These are phyloP conservation scores for Schwanniomyces pseudopolymorphus DNA, from an alignment of 805 yeast genomes.

Conservation along the genomic window DNA sequence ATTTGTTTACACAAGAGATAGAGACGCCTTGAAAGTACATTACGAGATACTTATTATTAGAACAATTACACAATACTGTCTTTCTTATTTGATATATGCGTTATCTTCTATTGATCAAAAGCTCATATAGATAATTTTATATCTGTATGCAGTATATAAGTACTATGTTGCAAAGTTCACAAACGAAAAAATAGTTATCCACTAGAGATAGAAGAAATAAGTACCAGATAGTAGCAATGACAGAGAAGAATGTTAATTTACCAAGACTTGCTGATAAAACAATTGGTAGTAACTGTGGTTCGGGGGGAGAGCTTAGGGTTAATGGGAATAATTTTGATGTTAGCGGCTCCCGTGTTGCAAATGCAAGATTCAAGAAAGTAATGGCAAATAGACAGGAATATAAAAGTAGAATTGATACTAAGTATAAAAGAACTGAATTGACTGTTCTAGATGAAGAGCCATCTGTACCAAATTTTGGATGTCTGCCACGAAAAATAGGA, in stretches of 20 bases:
- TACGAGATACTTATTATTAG: neutral
- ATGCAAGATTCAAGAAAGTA: neutral
- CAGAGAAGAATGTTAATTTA: too few relatives aligned
- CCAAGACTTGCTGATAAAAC: too few relatives aligned
- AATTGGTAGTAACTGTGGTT: too few relatives aligned
- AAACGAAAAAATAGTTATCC: too few relatives aligned
- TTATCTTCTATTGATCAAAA: neutral
- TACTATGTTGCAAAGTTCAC: too few relatives aligned
- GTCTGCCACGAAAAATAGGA: slow-evolving; percentile 13
- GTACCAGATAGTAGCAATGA: neutral
- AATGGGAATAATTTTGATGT: neutral
- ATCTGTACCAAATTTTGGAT: neutral
- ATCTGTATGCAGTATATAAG: neutral
- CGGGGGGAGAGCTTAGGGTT: too few relatives aligned
- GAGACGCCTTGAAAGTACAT: neutral
- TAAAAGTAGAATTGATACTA: neutral
- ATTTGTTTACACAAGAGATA: neutral
- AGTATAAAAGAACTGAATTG: neutral
- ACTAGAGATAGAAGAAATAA: neutral
- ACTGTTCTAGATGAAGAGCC: neutral
- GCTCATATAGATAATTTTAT: neutral
- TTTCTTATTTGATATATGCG: neutral
- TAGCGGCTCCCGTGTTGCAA: neutral
- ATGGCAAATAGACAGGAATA: neutral
- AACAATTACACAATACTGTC: neutral